A percentile compares a stretch with the other conserved stretches of the same genome.
Conservation (phyloP, 768 basidiomycete genomes). For the Rhizopogon roseolus region DNA sequence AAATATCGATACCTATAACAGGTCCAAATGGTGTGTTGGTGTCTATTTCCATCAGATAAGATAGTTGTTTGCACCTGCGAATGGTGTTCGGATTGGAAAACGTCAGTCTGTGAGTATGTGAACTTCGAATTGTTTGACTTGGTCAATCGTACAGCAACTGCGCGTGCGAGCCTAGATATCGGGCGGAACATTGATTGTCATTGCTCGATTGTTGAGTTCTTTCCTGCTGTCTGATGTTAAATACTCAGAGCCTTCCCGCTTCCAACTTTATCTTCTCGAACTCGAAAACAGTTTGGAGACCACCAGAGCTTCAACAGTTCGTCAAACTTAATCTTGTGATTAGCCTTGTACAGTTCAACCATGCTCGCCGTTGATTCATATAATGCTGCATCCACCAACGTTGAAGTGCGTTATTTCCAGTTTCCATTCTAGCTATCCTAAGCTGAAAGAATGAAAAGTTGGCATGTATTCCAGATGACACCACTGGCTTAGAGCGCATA, state of each 20-base stretch:
- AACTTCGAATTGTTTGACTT: not conserved
- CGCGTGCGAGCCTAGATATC: slow-evolving; percentile 7
- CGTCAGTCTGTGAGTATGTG: slow-evolving; percentile 1
- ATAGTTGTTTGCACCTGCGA: not conserved
- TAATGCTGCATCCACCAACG: slow-evolving; percentile 17
- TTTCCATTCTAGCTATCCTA: not conserved
- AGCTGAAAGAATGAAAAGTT: slow-evolving; percentile 16
- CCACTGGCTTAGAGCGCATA: slow-evolving; percentile 60
- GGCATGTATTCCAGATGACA: slow-evolving; percentile 15
- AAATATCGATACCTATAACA: not conserved
- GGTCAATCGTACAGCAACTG: not conserved
- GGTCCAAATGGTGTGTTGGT: not conserved
- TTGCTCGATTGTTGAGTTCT: not conserved
- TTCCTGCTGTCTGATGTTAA: not conserved
- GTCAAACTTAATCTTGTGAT: not conserved
- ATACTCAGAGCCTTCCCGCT: not conserved
- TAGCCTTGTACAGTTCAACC: not conserved
- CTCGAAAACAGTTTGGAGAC: not conserved
- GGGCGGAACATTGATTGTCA: not conserved
- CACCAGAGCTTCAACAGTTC: slow-evolving; percentile 12
- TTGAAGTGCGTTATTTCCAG: slow-evolving; percentile 12
- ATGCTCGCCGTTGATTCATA: slow-evolving; percentile 23
- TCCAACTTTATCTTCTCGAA: not conserved
- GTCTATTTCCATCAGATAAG: slow-evolving; percentile 7
- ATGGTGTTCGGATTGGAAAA: not conserved